phyloP scores from a whole-genome alignment of 306 rosid genomes.

The Ceratonia siliqua region DNA sequence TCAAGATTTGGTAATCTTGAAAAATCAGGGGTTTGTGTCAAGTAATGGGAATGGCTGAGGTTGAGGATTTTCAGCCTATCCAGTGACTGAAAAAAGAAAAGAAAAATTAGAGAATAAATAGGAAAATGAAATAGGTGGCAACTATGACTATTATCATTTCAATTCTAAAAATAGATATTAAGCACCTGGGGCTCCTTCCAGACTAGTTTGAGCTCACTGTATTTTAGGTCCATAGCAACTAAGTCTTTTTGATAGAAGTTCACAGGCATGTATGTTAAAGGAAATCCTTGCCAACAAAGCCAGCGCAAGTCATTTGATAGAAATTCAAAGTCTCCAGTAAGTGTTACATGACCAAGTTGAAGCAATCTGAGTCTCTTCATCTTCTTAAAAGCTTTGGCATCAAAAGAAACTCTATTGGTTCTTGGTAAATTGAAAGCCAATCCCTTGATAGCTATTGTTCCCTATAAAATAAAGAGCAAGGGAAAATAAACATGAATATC shows the following conservation, averaged over 20 bases:
- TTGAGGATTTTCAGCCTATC: constrained; percentile 39
- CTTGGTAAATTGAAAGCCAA: neutral
- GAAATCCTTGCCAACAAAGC: constrained; percentile 45
- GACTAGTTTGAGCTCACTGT: constrained; percentile 34
- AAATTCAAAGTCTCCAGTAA: constrained; percentile 26
- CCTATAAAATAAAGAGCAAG: neutral
- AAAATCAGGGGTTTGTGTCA: constrained; percentile 40
- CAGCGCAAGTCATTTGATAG: constrained; percentile 40
- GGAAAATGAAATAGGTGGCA: neutral
- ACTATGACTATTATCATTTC: neutral
- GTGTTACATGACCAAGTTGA: constrained; percentile 26
- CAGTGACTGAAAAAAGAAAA: neutral
- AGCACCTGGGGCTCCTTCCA: constrained; percentile 47
- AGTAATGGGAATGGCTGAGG: constrained; percentile 29
- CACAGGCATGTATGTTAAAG: constrained; percentile 27
- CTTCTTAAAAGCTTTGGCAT: constrained; percentile 32
- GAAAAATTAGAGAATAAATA: neutral
- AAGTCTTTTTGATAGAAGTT: constrained; percentile 24
- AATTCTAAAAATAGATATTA: neutral
- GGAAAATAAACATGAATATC: no score
- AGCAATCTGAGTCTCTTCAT: constrained; percentile 49
- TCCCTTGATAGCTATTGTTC: neutral
- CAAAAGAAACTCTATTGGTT: neutral
- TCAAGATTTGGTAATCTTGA: constrained; percentile 31
- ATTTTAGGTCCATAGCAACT: constrained; percentile 37